A percentile compares a stretch with the other conserved stretches of the same genome.
These are phyloP conservation scores for Populus davidiana DNA, from an alignment of 345 rosid species.

Conservation along the genomic window DNA sequence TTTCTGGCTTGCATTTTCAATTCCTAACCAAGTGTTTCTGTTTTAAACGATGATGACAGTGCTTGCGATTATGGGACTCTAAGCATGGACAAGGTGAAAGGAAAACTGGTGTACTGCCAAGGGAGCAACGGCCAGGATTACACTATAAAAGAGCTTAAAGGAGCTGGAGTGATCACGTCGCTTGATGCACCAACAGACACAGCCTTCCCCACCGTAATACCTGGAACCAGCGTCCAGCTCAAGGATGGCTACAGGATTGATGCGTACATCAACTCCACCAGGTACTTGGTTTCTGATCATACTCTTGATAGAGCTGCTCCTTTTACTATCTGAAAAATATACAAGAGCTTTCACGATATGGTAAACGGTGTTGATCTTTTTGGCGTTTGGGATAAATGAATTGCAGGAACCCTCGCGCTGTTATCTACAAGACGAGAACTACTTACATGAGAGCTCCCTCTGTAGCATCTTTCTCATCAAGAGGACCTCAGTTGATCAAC, in stretches of 20 bases:
- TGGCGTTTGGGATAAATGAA: background rate
- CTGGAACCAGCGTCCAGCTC: slow-evolving; percentile 37
- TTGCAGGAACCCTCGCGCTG: slow-evolving; percentile 54
- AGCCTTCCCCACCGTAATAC: slow-evolving; percentile 36
- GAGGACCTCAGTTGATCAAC: slow-evolving; percentile 67
- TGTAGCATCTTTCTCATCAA: slow-evolving; percentile 68
- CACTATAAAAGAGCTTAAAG: slow-evolving; percentile 41
- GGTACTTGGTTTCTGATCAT: slow-evolving; percentile 32
- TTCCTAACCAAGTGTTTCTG: background rate
- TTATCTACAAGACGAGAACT: slow-evolving; percentile 51
- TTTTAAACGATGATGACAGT: slow-evolving; percentile 26
- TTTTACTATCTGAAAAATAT: background rate
- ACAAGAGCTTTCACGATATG: background rate
- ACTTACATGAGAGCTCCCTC: slow-evolving; percentile 42
- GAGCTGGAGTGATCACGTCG: slow-evolving; percentile 52
- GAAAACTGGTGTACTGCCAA: slow-evolving; percentile 64
- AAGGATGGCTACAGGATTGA: slow-evolving; percentile 49
- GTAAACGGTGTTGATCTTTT: background rate
- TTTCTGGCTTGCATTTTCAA: background rate
- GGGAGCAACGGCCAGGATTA: slow-evolving; percentile 45
- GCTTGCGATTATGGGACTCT: slow-evolving; percentile 61
- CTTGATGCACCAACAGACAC: slow-evolving; percentile 23
- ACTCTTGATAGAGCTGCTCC: background rate
- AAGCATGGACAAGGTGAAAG: slow-evolving; percentile 48
- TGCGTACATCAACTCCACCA: slow-evolving; percentile 65